phyloP scores from a whole-genome alignment of 306 rosid species.

The Vicia sativa region DNA sequence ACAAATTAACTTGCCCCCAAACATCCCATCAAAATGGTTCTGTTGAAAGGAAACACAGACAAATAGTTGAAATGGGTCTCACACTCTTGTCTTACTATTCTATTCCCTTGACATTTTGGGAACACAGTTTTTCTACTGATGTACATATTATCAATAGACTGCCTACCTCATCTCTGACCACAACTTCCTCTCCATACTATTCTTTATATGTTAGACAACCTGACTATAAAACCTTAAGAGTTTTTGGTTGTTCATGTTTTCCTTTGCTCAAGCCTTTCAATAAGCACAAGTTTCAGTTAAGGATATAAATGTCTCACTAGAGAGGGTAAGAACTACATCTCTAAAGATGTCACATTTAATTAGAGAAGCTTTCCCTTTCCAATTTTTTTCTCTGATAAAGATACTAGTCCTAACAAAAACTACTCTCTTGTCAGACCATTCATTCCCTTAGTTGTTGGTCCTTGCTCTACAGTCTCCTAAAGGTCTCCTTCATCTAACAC shows the following conservation, averaged over 20 bases:
- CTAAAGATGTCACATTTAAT: neutral
- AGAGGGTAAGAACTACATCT: neutral
- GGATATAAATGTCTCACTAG: neutral
- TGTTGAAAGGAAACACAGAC: neutral
- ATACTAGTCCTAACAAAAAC: neutral
- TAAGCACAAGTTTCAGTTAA: no score
- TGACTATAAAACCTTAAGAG: neutral
- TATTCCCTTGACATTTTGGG: neutral
- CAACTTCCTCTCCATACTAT: neutral
- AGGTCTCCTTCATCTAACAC: no score
- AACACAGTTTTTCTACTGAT: neutral
- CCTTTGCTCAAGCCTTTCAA: neutral
- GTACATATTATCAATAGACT: neutral
- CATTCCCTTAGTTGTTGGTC: neutral
- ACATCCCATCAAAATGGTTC: neutral
- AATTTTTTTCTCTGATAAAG: no score
- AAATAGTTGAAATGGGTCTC: neutral
- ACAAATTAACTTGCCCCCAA: neutral
- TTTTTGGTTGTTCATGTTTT: neutral
- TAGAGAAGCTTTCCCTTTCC: neutral
- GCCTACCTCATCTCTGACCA: no score
- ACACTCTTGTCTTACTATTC: neutral
- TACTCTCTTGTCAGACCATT: rapidly evolving
- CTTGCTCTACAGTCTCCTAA: no score
- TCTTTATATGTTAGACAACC: neutral